Conservation (phyloP, 768 basidiomycete species). For the Russula earlei region DNA sequence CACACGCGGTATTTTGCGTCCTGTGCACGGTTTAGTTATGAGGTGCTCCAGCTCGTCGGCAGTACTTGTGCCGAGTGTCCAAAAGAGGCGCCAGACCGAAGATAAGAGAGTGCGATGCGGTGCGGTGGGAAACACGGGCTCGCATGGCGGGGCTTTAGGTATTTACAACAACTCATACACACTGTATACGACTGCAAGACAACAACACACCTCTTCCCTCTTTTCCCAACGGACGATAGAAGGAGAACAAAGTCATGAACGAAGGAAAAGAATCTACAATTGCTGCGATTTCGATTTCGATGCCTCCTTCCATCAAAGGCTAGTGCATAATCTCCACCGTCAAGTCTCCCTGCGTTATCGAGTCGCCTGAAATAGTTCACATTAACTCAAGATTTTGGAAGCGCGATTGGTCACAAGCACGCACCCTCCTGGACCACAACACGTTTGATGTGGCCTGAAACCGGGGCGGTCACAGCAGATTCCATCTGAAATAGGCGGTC, state of each 20-base stretch:
- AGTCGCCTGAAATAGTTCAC: slow-evolving; percentile 54
- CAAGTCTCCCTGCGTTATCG: slow-evolving; percentile 89
- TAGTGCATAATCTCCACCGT: slow-evolving; percentile 79
- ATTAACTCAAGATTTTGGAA: background rate
- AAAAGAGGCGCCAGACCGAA: too few species aligned
- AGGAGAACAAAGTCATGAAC: background rate
- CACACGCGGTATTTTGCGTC: background rate
- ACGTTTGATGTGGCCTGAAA: slow-evolving; percentile 92
- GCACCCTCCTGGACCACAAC: slow-evolving; percentile 83
- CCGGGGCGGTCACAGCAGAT: slow-evolving; percentile 90
- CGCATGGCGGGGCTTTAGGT: background rate
- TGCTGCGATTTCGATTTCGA: background rate
- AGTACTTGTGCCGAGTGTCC: background rate
- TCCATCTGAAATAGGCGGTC: slow-evolving; percentile 68
- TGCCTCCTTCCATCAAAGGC: background rate
- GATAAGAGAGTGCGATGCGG: too few species aligned
- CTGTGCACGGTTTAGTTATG: background rate
- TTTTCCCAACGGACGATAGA: background rate
- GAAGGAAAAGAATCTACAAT: background rate
- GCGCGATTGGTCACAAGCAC: slow-evolving; percentile 16
- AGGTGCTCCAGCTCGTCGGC: background rate
- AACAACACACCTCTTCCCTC: background rate
- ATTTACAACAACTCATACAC: background rate
- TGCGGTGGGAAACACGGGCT: background rate
- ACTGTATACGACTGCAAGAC: slow-evolving; percentile 1